Conservation (phyloP, 2,329 filamentous ascomycete genomes). For the Teratosphaeria epicoccoides region DNA sequence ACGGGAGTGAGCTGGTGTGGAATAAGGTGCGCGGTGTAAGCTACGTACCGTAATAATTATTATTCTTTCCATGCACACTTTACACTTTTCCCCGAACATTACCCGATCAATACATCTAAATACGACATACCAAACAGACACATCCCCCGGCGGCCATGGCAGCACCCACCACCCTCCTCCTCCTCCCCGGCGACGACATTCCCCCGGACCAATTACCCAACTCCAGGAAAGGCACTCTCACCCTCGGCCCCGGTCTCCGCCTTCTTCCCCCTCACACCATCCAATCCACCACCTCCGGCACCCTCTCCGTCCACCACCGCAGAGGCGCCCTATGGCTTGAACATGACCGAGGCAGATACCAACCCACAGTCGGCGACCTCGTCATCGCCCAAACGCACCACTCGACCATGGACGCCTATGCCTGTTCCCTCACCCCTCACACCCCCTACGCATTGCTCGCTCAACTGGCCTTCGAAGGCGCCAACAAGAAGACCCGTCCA, state of each 20-base stretch:
- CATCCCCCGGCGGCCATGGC: not conserved
- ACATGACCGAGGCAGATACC: conserved; percentile 60
- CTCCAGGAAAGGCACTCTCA: conserved; percentile 53
- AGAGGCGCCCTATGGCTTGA: conserved; percentile 76
- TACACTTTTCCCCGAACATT: not conserved
- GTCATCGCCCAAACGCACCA: conserved; percentile 79
- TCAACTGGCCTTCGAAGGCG: conserved; percentile 84
- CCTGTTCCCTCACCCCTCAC: conserved; percentile 61
- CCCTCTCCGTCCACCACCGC: conserved; percentile 54
- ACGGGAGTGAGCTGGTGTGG: not conserved
- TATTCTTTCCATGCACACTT: too few species aligned
- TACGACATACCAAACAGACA: not conserved
- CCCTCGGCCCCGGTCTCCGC: conserved; percentile 72
- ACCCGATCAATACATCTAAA: not conserved
- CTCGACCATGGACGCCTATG: conserved; percentile 65
- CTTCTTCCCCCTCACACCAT: conserved; percentile 69
- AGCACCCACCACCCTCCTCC: conserved; percentile 35
- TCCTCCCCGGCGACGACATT: conserved; percentile 74
- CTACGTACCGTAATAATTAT: too few species aligned
- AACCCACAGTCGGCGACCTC: conserved; percentile 68
- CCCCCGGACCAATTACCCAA: conserved; percentile 56
- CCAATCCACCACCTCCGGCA: conserved; percentile 55
- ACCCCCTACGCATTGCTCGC: conserved; percentile 59
- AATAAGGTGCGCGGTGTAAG: too few species aligned
- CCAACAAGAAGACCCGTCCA: conserved; percentile 83